Evolutionary conservation across 768 basidiomycete species (phyloP).

Genomic region (Lactifluus rugatus): DNA sequence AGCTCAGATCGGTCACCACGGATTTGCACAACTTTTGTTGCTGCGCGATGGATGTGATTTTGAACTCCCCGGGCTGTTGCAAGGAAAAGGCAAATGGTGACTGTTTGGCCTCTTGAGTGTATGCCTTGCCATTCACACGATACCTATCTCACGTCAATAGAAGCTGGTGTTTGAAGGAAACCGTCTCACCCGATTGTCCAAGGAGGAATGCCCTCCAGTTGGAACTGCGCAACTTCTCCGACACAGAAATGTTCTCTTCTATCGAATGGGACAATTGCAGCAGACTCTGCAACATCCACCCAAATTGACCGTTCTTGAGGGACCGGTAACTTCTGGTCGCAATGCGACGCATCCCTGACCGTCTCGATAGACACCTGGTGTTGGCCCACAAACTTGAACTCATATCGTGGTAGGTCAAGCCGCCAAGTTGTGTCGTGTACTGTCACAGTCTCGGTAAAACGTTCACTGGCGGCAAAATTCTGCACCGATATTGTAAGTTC

Average conservation of each 20-base stretch:
- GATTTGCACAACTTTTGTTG: constrained; percentile 90
- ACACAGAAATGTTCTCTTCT: constrained; percentile 76
- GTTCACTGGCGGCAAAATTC: constrained; percentile 62
- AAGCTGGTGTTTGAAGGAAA: not conserved
- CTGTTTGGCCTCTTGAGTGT: constrained; percentile 62
- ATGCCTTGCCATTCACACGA: constrained; percentile 63
- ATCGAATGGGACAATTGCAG: constrained; percentile 81
- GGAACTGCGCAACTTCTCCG: constrained; percentile 83
- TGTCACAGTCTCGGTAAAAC: constrained; percentile 46
- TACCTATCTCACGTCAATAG: constrained; percentile 42
- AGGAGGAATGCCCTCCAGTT: constrained; percentile 87
- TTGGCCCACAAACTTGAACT: constrained; percentile 69
- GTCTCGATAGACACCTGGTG: constrained; percentile 73
- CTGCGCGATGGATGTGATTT: constrained; percentile 81
- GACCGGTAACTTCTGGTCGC: constrained; percentile 63
- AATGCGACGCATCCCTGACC: constrained; percentile 71
- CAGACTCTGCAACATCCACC: constrained; percentile 95
- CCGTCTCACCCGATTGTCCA: constrained; percentile 72
- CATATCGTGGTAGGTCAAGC: constrained; percentile 56
- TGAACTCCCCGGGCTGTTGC: constrained; percentile 73
- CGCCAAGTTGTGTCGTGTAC: constrained; percentile 53
- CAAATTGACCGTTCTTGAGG: constrained; percentile 53
- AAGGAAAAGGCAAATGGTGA: constrained; percentile 83
- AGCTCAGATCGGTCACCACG: constrained; percentile 61
- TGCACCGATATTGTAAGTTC: constrained; percentile 62